Conservation (phyloP, 2,329 filamentous ascomycete genomes). For the Plectosphaerella plurivora region DNA sequence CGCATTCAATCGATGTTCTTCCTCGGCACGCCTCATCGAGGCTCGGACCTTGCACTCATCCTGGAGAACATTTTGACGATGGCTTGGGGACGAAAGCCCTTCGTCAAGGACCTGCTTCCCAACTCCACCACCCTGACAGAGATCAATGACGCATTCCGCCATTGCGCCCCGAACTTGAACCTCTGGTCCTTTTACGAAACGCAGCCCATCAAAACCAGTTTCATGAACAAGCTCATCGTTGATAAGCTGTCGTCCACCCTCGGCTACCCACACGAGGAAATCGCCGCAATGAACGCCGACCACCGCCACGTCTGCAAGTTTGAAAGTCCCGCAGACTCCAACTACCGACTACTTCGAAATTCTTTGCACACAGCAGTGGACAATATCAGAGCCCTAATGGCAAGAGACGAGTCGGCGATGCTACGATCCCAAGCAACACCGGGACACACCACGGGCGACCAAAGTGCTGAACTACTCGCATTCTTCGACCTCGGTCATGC, state of each 20-base stretch:
- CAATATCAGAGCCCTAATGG: constrained; percentile 7
- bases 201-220: constrained; percentile 11
- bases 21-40: constrained; percentile 35
- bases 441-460: not conserved
- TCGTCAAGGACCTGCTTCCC: constrained; percentile 30
- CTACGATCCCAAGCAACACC: not conserved
- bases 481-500: constrained; percentile 15
- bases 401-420: not conserved
- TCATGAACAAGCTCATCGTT: constrained; percentile 25
- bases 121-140: constrained; percentile 27
- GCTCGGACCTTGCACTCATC: constrained; percentile 28
- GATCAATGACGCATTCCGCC: constrained; percentile 38
- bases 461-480: constrained; percentile 4
- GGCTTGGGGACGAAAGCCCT: constrained; percentile 26
- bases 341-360: constrained; percentile 28
- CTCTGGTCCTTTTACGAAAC: constrained; percentile 45
- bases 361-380: constrained; percentile 22
- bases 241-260: constrained; percentile 35
- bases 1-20: constrained; percentile 30
- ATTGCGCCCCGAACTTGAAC: constrained; percentile 26
- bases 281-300: constrained; percentile 31
- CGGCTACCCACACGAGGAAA: constrained; percentile 34
- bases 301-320: constrained; percentile 39
- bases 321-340: constrained; percentile 24
- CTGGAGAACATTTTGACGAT: constrained; percentile 27